A percentile compares a stretch with the other conserved stretches of the same genome.
These are phyloP conservation scores for Salicornia ramosissima DNA, from an alignment of 148 eudicot genomes.

Conservation along the genomic window DNA sequence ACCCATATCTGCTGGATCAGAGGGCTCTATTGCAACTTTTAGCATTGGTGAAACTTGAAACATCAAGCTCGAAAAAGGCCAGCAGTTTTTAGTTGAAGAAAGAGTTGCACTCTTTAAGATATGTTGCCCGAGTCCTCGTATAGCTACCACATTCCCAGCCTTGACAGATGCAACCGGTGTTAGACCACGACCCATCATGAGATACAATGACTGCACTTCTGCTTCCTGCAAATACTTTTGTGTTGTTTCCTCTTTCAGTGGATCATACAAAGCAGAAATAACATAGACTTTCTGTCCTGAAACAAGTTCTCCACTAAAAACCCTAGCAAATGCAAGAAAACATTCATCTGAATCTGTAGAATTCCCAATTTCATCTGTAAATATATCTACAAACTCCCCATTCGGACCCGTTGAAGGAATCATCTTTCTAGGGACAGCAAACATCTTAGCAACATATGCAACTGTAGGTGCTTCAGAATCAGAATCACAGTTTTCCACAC, in stretches of 20 bases:
- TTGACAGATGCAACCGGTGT: slow-evolving; percentile 56
- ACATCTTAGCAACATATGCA: slow-evolving; percentile 95
- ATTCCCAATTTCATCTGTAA: slow-evolving; percentile 44
- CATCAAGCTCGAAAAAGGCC: slow-evolving; percentile 96
- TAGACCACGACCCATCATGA: slow-evolving; percentile 95
- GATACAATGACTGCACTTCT: slow-evolving; percentile 65
- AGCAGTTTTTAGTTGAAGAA: slow-evolving; percentile 72
- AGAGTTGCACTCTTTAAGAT: slow-evolving; percentile 93
- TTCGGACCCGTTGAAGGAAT: slow-evolving; percentile 56
- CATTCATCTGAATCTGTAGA: slow-evolving; percentile 71
- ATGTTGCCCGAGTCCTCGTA: slow-evolving; percentile 87
- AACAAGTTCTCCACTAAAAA: slow-evolving; percentile 76
- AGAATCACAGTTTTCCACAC: slow-evolving; percentile 74
- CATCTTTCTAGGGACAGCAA: slow-evolving; percentile 74
- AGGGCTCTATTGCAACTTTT: slow-evolving; percentile 91
- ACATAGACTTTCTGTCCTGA: slow-evolving; percentile 67
- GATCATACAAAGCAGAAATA: slow-evolving; percentile 87
- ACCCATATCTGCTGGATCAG: slow-evolving; percentile 91
- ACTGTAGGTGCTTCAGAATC: slow-evolving; percentile 70
- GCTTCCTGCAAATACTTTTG: slow-evolving; percentile 90
- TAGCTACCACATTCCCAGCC: slow-evolving; percentile 88
- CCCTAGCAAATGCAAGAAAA: slow-evolving; percentile 92
- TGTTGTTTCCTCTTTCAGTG: slow-evolving; percentile 54
- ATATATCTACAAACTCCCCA: slow-evolving; percentile 46
- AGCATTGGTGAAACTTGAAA: slow-evolving; percentile 91